Percentiles rank a stretch among this genome's conserved stretches.
Conservation (phyloP, 2,329 filamentous ascomycete genomes). For the Diaporthe velutina region DNA sequence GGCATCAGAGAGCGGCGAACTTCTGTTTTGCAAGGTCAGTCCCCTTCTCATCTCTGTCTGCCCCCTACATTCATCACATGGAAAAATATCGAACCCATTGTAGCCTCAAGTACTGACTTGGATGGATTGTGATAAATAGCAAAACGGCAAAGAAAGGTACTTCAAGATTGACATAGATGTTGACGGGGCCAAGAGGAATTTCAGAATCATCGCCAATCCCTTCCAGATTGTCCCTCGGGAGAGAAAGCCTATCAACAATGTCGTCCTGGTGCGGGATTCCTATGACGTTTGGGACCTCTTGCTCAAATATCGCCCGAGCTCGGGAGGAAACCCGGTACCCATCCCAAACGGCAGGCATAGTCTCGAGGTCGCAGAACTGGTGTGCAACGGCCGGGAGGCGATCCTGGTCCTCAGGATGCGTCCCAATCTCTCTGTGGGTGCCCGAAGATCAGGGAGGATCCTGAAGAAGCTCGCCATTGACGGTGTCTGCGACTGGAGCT, state of each 20-base stretch:
- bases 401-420: not conserved
- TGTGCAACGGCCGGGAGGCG: not conserved
- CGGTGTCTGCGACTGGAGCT: not conserved
- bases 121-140: not conserved
- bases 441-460: not conserved
- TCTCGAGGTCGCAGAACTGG: slow-evolving; percentile 18
- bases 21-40: slow-evolving; percentile 13
- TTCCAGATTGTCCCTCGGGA: not conserved
- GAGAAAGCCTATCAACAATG: not conserved
- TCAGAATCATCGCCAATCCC: slow-evolving; percentile 14
- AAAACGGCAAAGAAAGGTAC: not conserved
- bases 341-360: slow-evolving; percentile 5
- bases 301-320: not conserved
- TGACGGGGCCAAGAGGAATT: not conserved
- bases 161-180: not conserved
- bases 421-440: not conserved
- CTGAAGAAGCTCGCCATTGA: not conserved
- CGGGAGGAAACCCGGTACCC: not conserved
- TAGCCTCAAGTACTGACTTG: not conserved
- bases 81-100: not conserved
- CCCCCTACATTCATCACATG: no score
- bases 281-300: slow-evolving; percentile 5
- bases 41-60: not conserved
- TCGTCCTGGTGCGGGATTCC: not conserved
- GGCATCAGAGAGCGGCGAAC: not conserved